Percentiles rank a stretch among this genome's conserved stretches.
phyloP scores from a whole-genome alignment of 2,329 filamentous ascomycete species.

The Colletotrichum karsti region DNA sequence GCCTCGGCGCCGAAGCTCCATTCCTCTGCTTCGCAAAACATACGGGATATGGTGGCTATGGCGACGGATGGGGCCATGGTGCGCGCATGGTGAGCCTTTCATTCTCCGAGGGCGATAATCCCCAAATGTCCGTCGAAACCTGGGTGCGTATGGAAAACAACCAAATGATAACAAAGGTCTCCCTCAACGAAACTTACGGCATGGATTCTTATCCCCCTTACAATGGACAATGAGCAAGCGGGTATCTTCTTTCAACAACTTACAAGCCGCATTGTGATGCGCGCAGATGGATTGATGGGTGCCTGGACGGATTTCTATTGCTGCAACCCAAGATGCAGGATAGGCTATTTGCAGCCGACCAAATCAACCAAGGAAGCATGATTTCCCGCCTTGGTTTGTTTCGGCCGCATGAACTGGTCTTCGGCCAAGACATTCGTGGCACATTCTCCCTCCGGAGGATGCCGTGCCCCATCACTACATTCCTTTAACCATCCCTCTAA shows the following conservation, averaged over 20 bases:
- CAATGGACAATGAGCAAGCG: constrained; percentile 4
- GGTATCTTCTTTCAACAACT: not conserved
- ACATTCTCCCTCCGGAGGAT: not conserved
- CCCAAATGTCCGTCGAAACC: constrained; percentile 55
- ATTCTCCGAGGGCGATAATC: constrained; percentile 43
- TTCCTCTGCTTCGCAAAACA: constrained; percentile 69
- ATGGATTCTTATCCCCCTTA: constrained; percentile 57
- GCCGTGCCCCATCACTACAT: constrained; percentile 15
- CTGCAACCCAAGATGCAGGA: not conserved
- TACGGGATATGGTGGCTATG: constrained; percentile 76
- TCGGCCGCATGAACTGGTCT: constrained; percentile 1
- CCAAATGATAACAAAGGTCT: constrained; percentile 57
- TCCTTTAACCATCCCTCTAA: constrained; percentile 10
- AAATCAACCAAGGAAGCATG: not conserved
- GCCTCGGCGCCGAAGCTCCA: constrained; percentile 42
- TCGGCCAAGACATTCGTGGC: constrained; percentile 7
- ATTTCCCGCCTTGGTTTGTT: not conserved
- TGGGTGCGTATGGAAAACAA: constrained; percentile 70
- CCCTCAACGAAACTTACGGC: constrained; percentile 68
- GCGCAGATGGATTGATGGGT: not conserved
- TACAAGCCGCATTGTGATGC: not conserved
- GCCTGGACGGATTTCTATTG: not conserved
- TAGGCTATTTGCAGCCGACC: not conserved
- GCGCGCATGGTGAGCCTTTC: constrained; percentile 45
- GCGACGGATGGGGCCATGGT: constrained; percentile 67